phyloP scores from a whole-genome alignment of 768 basidiomycete species.

The Chalciporus pseudorubinellus region DNA sequence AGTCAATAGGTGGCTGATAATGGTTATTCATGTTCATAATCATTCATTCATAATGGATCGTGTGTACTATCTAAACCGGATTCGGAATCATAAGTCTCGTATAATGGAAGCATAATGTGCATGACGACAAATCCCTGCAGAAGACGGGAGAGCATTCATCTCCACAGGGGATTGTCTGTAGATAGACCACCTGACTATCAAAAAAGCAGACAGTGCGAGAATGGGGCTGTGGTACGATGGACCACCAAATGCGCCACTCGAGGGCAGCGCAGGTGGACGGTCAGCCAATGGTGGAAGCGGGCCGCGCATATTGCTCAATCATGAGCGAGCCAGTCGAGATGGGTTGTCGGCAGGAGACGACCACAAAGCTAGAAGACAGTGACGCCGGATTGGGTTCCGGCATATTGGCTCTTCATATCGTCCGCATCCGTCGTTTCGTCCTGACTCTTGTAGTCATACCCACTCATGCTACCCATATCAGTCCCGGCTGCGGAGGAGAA shows the following conservation, averaged over 20 bases:
- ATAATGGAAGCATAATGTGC: constrained; percentile 22
- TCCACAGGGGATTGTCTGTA: constrained; percentile 4
- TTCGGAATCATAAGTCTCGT: constrained; percentile 13
- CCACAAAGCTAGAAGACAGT: constrained; percentile 65
- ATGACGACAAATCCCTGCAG: constrained; percentile 13
- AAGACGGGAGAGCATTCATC: neutral
- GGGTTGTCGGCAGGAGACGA: neutral
- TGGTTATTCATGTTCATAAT: constrained; percentile 18
- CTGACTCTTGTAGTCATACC: constrained; percentile 85
- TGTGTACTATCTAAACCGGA: constrained; percentile 9
- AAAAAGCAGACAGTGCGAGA: neutral
- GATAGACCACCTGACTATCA: constrained; percentile 3
- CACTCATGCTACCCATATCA: constrained; percentile 76
- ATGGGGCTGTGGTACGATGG: constrained; percentile 4
- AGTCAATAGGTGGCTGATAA: neutral
- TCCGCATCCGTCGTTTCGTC: constrained; percentile 78
- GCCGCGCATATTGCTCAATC: constrained; percentile 13
- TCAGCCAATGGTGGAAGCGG: constrained; percentile 5
- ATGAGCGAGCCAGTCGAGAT: constrained; percentile 8
- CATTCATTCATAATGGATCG: constrained; percentile 16
- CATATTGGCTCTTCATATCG: constrained; percentile 87
- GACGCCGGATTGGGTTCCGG: constrained; percentile 80
- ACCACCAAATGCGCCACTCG: constrained; percentile 7
- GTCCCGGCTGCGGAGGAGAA: constrained; percentile 74
- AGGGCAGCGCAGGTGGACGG: constrained; percentile 9